Conservation (phyloP, 352 stramenopile species). For the Aphanomyces astaci region DNA sequence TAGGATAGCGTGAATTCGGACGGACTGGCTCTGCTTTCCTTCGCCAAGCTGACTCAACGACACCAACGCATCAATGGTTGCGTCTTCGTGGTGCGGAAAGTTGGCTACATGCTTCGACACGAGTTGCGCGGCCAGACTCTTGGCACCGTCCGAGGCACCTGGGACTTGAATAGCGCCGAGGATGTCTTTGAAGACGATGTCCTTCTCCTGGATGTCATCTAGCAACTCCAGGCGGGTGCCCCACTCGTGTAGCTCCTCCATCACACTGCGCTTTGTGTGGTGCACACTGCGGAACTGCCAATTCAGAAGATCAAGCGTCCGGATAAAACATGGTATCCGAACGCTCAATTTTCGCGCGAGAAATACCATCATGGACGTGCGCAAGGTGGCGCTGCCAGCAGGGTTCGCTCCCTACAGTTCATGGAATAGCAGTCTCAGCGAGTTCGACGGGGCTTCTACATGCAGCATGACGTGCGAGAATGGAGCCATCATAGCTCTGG, state of each 20-base stretch:
- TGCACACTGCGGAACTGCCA: neutral
- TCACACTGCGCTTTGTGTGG: neutral
- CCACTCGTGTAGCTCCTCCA: constrained; percentile 40
- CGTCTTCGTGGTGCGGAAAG: neutral
- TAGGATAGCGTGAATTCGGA: neutral
- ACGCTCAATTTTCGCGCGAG: neutral
- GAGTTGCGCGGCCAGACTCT: neutral
- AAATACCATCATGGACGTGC: neutral
- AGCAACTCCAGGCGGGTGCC: constrained; percentile 70
- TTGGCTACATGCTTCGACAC: neutral
- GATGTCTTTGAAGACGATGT: constrained; percentile 33
- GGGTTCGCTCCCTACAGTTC: neutral
- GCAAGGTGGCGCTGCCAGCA: neutral
- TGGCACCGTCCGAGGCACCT: neutral
- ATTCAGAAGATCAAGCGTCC: neutral
- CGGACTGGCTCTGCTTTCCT: neutral
- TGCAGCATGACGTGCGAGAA: neutral
- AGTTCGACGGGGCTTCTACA: neutral
- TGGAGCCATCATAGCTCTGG: neutral
- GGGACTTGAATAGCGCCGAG: neutral
- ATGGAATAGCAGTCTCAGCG: neutral
- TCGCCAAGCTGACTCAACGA: neutral
- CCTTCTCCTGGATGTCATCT: constrained; percentile 56
- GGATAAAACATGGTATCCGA: neutral
- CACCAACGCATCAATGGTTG: neutral